Evolutionary conservation across 2,329 filamentous ascomycete genomes (phyloP).

Genomic region (Xylaria sp.): DNA sequence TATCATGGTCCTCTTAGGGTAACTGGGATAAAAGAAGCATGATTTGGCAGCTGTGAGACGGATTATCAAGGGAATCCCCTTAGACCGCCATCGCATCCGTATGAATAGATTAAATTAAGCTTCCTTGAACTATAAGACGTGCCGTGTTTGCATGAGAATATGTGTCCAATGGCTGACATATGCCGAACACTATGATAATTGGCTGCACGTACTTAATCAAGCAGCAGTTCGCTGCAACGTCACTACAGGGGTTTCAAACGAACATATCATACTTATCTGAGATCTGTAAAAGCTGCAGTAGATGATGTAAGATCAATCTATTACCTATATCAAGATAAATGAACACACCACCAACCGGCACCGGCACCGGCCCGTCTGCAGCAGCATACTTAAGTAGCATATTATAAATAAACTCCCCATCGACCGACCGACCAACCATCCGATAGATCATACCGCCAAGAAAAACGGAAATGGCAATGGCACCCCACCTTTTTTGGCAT

Average conservation of each 20-base stretch:
- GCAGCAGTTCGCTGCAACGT: background rate
- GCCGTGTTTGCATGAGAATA: background rate
- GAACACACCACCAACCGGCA: background rate
- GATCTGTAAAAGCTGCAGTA: background rate
- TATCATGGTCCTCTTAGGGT: background rate
- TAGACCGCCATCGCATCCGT: background rate
- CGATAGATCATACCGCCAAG: background rate
- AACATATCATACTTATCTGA: background rate
- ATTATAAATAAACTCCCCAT: background rate
- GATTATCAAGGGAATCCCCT: background rate
- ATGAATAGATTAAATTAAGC: background rate
- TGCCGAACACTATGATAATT: background rate
- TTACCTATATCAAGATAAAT: background rate
- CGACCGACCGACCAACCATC: background rate
- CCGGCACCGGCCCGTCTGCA: background rate
- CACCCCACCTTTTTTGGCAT: background rate
- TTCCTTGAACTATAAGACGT: background rate
- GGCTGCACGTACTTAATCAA: background rate
- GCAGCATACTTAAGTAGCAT: background rate
- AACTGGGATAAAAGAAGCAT: background rate
- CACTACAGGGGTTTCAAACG: background rate
- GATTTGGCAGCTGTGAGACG: background rate
- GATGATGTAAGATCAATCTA: conserved; percentile 2
- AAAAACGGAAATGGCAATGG: background rate
- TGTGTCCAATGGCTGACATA: background rate